phyloP scores from a whole-genome alignment of 176 grass and related monocot genomes.

The Oryza australiensis region DNA sequence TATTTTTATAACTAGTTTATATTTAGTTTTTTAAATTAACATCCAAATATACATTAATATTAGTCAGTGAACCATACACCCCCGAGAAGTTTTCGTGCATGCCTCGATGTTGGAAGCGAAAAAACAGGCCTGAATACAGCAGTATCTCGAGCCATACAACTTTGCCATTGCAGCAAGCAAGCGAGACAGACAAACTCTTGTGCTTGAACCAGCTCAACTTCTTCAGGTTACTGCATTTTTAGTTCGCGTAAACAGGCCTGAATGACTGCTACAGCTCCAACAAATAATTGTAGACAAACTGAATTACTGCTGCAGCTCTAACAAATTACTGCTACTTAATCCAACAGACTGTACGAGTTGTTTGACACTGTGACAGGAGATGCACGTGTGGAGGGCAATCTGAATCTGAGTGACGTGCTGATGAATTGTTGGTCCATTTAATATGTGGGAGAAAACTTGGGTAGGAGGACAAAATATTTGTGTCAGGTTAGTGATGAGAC shows the following conservation, averaged over 20 bases:
- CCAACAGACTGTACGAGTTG: not conserved
- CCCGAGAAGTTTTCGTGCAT: too few species aligned
- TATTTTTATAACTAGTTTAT: too few species aligned
- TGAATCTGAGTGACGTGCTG: slow-evolving; percentile 6
- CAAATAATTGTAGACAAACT: not conserved
- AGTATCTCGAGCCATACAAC: slow-evolving; percentile 42
- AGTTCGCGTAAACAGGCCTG: too few species aligned
- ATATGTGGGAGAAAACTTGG: not conserved
- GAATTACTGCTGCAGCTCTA: not conserved
- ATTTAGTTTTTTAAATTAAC: too few species aligned
- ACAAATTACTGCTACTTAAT: not conserved
- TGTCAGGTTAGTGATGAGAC: slow-evolving; percentile 27
- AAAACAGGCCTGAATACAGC: not conserved
- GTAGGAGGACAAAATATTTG: slow-evolving; percentile 16
- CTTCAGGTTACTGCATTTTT: not conserved
- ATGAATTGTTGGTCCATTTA: slow-evolving; percentile 2
- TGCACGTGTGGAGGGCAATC: slow-evolving; percentile 26
- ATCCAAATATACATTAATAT: too few species aligned
- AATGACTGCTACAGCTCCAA: too few species aligned
- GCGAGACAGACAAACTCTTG: slow-evolving; percentile 15
- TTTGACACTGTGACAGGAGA: not conserved
- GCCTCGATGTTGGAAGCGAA: slow-evolving; percentile 2
- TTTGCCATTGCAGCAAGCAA: slow-evolving; percentile 46
- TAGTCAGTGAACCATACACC: too few species aligned
- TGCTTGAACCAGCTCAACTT: not conserved